Evolutionary conservation across 2,329 filamentous ascomycete genomes (phyloP), one percentile per base, ranked within the genome.

Genomic region (Metarhizium guizhouense): DNA sequence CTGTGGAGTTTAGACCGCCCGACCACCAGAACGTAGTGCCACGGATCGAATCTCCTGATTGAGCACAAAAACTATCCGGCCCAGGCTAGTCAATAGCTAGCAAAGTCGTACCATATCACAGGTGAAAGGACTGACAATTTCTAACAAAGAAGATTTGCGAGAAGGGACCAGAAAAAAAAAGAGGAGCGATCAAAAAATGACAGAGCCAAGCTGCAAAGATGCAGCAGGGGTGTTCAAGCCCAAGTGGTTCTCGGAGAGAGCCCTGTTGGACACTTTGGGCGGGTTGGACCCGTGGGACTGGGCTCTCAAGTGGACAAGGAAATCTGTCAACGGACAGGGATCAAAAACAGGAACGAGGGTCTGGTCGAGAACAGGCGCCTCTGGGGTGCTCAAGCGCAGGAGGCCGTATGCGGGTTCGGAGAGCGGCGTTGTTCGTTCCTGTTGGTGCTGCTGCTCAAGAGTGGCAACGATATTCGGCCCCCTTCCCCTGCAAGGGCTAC

Each of bases 171-270:
- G 29, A 53, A 36, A 45, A 43, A 30, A 53, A 47, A 53, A 30
- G 38, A 32, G 34, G 20, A 53, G 40, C 18, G 43, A 45, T n/a
- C 7, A 36, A 52, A 38, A 45, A 45, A 47, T 20, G 42, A 32
- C 25, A 29, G 11, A 13, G 45, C 45, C 20, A 30, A 48, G 25
- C 3, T 48, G 20, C n/a, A 10, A 48, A 52, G 56, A 55, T 55
- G 52, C 48, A 55, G 48, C 55, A 51, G 52, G 52, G 34, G 51
- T 48, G 45, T 13, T 30, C 25, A 30, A 48, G 45, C 25, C 45
- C 45, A 48, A 48, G 45, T 48, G 45, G 45, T 48, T 47, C 18
- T 25, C 11, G 13, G 11, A 16, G n/a, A 45, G 20, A 11, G 13
- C 6, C 13, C 14, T 30, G 45, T 11, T 29, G 45, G 25, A 30